Base-by-base conservation (phyloP, 306 rosid species). In the Cucurbita maxima region DNA sequence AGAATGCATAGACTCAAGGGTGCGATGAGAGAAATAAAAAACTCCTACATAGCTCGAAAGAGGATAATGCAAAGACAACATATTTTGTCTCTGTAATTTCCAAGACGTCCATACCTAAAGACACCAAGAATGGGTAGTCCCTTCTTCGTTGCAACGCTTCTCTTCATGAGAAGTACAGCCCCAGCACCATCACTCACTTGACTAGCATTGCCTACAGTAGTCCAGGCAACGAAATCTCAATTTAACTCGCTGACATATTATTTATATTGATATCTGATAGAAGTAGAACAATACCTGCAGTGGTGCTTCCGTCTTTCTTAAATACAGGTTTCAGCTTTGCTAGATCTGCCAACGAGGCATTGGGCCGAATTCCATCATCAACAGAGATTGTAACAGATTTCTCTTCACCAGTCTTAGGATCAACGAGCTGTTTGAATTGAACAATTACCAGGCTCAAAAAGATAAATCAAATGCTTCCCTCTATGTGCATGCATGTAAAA, bases 111-210 rank as follows among this genome's bases (percentile, higher is more conserved):
- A 68, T 79, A 90, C 98, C 96, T 94, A 90, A 94, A 94, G 68
- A 90, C 86, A 57, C 98, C 97, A 81, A 94, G 92, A 82, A 94
- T 87, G 22, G 98, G 98, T 47, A 94, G 78, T 80, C 98, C 96
- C 80, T 90, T 94, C 70, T 83, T 83, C 79, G 83, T 16, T 0
- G 97, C 98, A 67, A 84, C 66, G 76, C 97, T 90, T 83, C 98
- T 89, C 87, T 90, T 94, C 99, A 86, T 90, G 66, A 94, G 83
- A 48, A 94, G 90, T 78, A 94, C 97, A 82, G 97, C 96, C 58
- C 89, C 96, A 71, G 96, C 99, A 79, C 99, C 99, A 79, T 94
- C 97, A 79, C 87, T 94, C 62, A 90, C 96, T 88, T 94, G 98
- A 81, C 98, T 94, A 75, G 98, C 89, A 80, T 94, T 94, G 79